Conservation (phyloP, 176 grass and related monocot genomes). For the Poa pratensis region DNA sequence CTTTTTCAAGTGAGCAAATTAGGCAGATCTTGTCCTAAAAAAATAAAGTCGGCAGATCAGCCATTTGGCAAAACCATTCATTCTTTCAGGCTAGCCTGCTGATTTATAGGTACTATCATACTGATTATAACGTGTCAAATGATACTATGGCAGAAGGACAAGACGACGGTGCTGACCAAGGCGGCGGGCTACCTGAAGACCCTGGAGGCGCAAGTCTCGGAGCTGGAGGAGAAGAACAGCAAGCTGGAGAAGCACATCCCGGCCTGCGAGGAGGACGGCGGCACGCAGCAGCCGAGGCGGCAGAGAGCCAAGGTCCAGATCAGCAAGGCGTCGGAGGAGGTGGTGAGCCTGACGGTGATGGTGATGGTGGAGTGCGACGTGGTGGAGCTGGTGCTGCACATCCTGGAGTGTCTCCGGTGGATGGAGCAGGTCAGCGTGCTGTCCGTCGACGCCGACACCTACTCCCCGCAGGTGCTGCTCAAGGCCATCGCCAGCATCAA, state of each 20-base stretch:
- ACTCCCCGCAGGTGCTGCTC: slow-evolving; percentile 63
- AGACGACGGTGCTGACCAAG: slow-evolving; percentile 80
- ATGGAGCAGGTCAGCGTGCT: slow-evolving; percentile 52
- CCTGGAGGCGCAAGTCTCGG: slow-evolving; percentile 65
- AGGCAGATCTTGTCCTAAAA: not conserved
- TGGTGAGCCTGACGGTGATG: slow-evolving; percentile 70
- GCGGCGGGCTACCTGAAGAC: slow-evolving; percentile 66
- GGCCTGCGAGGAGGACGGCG: not conserved
- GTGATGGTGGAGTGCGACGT: slow-evolving; percentile 80
- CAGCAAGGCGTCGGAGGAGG: slow-evolving; percentile 38
- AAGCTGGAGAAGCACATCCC: slow-evolving; percentile 70
- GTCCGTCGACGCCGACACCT: slow-evolving; percentile 79
- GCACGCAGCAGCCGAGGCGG: not conserved
- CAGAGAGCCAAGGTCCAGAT: slow-evolving; percentile 64
- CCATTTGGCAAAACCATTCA: not conserved
- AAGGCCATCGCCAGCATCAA: slow-evolving; percentile 78
- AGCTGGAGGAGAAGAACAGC: slow-evolving; percentile 81
- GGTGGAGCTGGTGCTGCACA: slow-evolving; percentile 69
- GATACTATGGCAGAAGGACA: slow-evolving; percentile 67
- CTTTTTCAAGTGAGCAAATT: slow-evolving; percentile 9
- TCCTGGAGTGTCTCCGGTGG: slow-evolving; percentile 68
- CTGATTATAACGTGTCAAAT: not conserved
- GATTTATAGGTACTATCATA: not conserved
- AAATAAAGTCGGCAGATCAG: slow-evolving; percentile 6
- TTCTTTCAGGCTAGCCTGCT: not conserved